Conservation (phyloP, 129 eudicot genomes). For the Escallonia rubra region DNA sequence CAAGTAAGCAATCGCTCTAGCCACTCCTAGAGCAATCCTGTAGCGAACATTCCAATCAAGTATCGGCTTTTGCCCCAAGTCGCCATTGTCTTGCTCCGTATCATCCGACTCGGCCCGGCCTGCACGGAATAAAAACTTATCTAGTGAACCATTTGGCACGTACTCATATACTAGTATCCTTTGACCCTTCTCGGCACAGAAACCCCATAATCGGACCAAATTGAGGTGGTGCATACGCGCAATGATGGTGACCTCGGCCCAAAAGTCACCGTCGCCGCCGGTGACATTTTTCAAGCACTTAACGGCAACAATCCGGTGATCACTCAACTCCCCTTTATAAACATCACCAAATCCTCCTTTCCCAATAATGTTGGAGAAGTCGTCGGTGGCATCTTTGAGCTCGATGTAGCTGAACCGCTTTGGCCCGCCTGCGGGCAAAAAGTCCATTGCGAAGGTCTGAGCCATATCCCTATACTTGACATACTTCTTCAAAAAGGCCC, state of each 20-base stretch:
- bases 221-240: slow-evolving; percentile 96
- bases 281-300: slow-evolving; percentile 62
- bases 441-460: slow-evolving; percentile 77
- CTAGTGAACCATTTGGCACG: slow-evolving; percentile 90
- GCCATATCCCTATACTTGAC: slow-evolving; percentile 95
- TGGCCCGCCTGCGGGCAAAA: slow-evolving; percentile 75
- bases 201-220: slow-evolving; percentile 86
- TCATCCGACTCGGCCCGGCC: slow-evolving; percentile 15
- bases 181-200: slow-evolving; percentile 82
- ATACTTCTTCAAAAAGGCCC: slow-evolving; percentile 79
- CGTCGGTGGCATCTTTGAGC: slow-evolving; percentile 61
- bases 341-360: slow-evolving; percentile 89
- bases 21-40: slow-evolving; percentile 86
- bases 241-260: slow-evolving; percentile 95
- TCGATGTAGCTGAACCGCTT: slow-evolving; percentile 74
- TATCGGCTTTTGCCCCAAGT: slow-evolving; percentile 36
- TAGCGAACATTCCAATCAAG: slow-evolving; percentile 87
- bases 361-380: slow-evolving; percentile 68
- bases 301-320: slow-evolving; percentile 79
- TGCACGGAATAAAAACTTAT: slow-evolving; percentile 56
- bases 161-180: slow-evolving; percentile 81
- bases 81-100: slow-evolving; percentile 8
- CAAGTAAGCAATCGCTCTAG: slow-evolving; percentile 83
- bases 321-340: slow-evolving; percentile 66
- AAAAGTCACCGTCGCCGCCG: slow-evolving; percentile 78